Evolutionary conservation across 2,329 filamentous ascomycete genomes (phyloP), one percentile per base, ranked within the genome.

Genomic region (Kalmusia sp.): DNA sequence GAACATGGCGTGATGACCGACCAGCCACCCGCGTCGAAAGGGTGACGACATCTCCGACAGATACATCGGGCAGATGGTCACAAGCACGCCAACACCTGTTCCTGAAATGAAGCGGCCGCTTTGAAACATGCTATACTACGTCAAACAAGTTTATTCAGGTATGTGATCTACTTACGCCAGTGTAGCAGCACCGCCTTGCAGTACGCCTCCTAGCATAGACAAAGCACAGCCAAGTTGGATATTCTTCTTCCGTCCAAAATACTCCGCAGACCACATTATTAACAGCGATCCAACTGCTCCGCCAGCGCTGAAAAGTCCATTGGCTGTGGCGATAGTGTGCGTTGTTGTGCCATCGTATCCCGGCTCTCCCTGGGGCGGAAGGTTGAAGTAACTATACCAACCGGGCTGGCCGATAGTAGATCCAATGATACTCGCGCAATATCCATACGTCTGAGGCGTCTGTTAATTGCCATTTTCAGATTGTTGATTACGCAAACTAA

Each of bases 391-490:
- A 15, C 63, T 54, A 59, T 80, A 83, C 79, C 79, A 83, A 55
- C 80, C 80, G 3, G 80, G 79, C 49, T 83, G 80, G 7, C 81
- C 81, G 47, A 83, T 82, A 14, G 80, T 83, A 51, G 78, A 80
- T 33, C 76, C 72, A 31, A 83, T 82, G 31, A 82, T 76, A 1
- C 80, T 81, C 7, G 80, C 73, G 47, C 75, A 78, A 57, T 82
- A 82, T 19, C 80, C 80, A 55, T 82, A 82, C 2, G 80, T 82
- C 61, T 49, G 30, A 31, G 30, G 14, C 37, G 45, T 37, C 21
- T 25, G 27, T 34, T 19, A 30, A n/a, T 3, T 11, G 15, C 19
- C 8, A n/a, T 37, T 6, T 17, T 37, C 7, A 8, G n/a, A 9
- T 17, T 37, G 33, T 12, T 33, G 30, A 33, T 33, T 15, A 12